Conservation (phyloP, 257 asterid genomes). For the Echium plantagineum region DNA sequence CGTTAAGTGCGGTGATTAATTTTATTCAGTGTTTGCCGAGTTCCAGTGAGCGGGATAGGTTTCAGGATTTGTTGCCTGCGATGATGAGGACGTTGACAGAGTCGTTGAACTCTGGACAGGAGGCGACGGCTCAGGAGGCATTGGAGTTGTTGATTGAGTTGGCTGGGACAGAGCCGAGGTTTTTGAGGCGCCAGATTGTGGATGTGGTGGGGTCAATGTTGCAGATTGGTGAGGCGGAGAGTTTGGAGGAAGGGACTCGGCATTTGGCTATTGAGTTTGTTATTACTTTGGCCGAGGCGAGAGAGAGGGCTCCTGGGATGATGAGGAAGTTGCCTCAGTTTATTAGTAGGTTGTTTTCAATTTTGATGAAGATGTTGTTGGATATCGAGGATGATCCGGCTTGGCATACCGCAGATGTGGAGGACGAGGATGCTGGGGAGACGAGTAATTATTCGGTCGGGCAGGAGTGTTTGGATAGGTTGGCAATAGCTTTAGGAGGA, state of each 20-base stretch:
- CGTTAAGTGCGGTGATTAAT: slow-evolving; percentile 81
- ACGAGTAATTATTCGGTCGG: slow-evolving; percentile 79
- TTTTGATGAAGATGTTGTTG: slow-evolving; percentile 74
- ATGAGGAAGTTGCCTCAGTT: slow-evolving; percentile 96
- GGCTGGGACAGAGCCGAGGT: slow-evolving; percentile 93
- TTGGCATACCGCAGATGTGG: slow-evolving; percentile 81
- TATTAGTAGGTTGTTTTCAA: slow-evolving; percentile 66
- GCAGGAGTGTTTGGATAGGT: slow-evolving; percentile 91
- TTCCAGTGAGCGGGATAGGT: slow-evolving; percentile 69
- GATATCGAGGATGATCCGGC: slow-evolving; percentile 87
- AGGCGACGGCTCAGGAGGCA: slow-evolving; percentile 94
- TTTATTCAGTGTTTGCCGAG: slow-evolving; percentile 73
- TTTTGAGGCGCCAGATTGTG: slow-evolving; percentile 77
- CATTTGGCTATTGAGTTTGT: slow-evolving; percentile 95
- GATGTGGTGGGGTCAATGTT: slow-evolving; percentile 93
- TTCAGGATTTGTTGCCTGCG: slow-evolving; percentile 85
- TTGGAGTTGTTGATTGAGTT: slow-evolving; percentile 82
- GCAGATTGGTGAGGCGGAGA: slow-evolving; percentile 86
- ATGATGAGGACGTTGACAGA: slow-evolving; percentile 96
- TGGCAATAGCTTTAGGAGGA: slow-evolving; percentile 85
- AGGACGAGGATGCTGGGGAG: slow-evolving; percentile 97
- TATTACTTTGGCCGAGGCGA: slow-evolving; percentile 82
- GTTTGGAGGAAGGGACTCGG: slow-evolving; percentile 83
- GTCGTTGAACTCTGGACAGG: slow-evolving; percentile 74
- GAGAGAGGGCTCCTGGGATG: slow-evolving; percentile 99